Base-by-base conservation (phyloP, 805 yeast species). In the Metschnikowia baotianmanensis region DNA sequence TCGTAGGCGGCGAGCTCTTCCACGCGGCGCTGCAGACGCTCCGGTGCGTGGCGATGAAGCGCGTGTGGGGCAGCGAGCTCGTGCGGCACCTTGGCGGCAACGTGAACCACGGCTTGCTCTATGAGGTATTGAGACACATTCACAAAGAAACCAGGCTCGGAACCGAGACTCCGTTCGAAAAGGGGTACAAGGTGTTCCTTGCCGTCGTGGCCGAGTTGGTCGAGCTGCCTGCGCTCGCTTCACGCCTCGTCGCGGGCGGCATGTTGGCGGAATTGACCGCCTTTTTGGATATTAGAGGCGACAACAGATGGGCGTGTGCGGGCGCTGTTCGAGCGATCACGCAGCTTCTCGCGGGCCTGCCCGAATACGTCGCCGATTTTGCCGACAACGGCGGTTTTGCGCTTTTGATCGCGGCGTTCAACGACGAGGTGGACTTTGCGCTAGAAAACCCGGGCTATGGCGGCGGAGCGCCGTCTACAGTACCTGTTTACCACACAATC, bases 41-140 rank as follows among this genome's bases (percentile, higher is more conserved):
- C 38, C 85, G 84, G 46, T 77, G 82, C 46, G 77, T 87, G 23
- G 75, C 95, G 1, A 67, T 75, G 16, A 80, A 79, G 53, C 78
- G 79, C 34, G 73, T 74, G 4, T 83, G 89, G 77, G 82, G 90
- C 13, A 71, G 82, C 36, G 96, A 89, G 50, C 71, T 90, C 17
- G 71, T 89, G 38, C 73, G 88, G 43, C 80, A 86, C 10, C 60
- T 89, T 48, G 87, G 93, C 16, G 96, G 93, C 8, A 87, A 87
- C 57, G 88, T 90, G 28, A 80, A 82, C 45, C 96, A 90, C 61
- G 97, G 97, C 1, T 63, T 80, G 10, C 56, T 90, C 28, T 86
- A 84, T 64, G 89, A 86, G 54, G 75, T 82, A 22, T 58, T 89
- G 21, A 75, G 90, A 42, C 70, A 71, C 31, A 77, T 87, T n/a